phyloP scores from a whole-genome alignment of 2,329 filamentous ascomycete species.

The Endothia cerciana region DNA sequence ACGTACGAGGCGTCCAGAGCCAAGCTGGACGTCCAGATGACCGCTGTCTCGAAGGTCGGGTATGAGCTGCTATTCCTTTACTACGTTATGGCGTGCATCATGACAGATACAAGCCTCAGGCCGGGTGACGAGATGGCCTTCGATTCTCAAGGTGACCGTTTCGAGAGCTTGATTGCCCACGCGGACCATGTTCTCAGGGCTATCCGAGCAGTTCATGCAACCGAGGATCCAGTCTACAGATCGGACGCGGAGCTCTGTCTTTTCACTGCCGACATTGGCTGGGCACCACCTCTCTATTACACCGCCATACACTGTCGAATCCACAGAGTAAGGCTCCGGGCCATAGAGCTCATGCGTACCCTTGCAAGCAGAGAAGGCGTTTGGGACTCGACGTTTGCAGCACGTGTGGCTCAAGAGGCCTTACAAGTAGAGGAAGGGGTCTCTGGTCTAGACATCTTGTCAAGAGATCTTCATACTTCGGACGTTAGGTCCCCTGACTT shows the following conservation, averaged over 20 bases:
- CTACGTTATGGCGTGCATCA: slow-evolving; percentile 48
- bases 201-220: background rate
- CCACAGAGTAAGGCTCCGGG: slow-evolving; percentile 44
- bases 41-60: slow-evolving; percentile 7
- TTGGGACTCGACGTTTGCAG: slow-evolving; percentile 40
- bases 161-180: slow-evolving; percentile 40
- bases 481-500: background rate
- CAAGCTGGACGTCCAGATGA: slow-evolving; percentile 33
- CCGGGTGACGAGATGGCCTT: slow-evolving; percentile 41
- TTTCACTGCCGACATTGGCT: slow-evolving; percentile 47
- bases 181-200: slow-evolving; percentile 1
- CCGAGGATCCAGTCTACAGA: slow-evolving; percentile 28
- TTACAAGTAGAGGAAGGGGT: background rate
- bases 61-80: slow-evolving; percentile 43
- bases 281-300: slow-evolving; percentile 50
- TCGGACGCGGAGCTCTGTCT: slow-evolving; percentile 33
- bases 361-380: slow-evolving; percentile 44
- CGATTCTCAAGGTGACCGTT: slow-evolving; percentile 40
- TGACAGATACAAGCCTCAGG: slow-evolving; percentile 42
- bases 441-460: background rate
- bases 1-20: background rate
- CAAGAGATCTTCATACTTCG: background rate
- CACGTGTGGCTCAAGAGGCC: slow-evolving; percentile 6
- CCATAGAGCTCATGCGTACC: slow-evolving; percentile 39
- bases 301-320: slow-evolving; percentile 51